Percentiles rank a stretch among this genome's conserved stretches.
Conservation (phyloP, 495 filamentous ascomycete genomes). For the Xylona heveae region DNA sequence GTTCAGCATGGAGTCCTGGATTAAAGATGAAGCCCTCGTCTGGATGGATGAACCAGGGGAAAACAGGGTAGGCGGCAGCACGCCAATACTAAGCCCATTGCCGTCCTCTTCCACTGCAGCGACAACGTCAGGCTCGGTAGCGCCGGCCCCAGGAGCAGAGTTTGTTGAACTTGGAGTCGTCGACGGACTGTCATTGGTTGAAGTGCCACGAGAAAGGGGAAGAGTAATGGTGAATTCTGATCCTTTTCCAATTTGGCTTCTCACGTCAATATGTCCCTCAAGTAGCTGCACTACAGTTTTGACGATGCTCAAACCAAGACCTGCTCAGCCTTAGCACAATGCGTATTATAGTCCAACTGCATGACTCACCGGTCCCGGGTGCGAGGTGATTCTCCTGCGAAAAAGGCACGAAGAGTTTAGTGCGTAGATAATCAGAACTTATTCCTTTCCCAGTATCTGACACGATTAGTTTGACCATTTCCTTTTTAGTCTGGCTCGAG, state of each 20-base stretch:
- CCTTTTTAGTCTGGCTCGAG: slow-evolving; percentile 6
- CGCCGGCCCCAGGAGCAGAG: too few relatives aligned
- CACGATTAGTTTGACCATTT: slow-evolving; percentile 26
- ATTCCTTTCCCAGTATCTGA: slow-evolving; percentile 52
- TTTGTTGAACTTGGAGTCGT: too few relatives aligned
- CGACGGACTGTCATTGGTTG: too few relatives aligned
- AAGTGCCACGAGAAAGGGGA: too few relatives aligned
- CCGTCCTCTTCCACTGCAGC: too few relatives aligned
- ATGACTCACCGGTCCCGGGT: slow-evolving; percentile 33
- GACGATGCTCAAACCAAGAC: slow-evolving; percentile 44
- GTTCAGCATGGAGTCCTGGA: too few relatives aligned
- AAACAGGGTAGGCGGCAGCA: too few relatives aligned
- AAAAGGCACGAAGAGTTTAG: slow-evolving; percentile 47
- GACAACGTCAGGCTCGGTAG: too few relatives aligned
- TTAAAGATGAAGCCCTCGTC: too few relatives aligned
- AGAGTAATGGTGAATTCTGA: slow-evolving; percentile 35
- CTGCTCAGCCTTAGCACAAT: neutral
- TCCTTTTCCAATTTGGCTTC: slow-evolving; percentile 30
- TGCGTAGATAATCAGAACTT: slow-evolving; percentile 40
- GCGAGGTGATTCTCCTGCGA: slow-evolving; percentile 45
- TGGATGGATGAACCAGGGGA: too few relatives aligned
- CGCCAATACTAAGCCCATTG: too few relatives aligned
- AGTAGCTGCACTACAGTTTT: slow-evolving; percentile 40
- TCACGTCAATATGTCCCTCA: slow-evolving; percentile 34
- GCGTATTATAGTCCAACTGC: neutral